Evolutionary conservation across 140 eudicot genomes (phyloP).

Genomic region (Artemisia princeps): DNA sequence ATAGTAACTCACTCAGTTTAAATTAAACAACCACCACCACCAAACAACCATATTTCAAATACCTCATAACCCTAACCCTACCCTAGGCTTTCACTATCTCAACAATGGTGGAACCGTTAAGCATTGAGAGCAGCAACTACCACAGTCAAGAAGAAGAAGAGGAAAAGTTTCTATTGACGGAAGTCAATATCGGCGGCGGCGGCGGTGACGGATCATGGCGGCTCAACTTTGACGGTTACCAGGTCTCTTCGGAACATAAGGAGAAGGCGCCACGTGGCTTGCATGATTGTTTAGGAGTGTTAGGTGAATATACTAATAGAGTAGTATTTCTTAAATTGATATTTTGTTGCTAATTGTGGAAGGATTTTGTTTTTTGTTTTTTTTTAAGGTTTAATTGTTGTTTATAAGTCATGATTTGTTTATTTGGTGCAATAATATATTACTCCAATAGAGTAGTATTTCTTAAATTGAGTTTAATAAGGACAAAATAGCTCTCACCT

Average conservation of each 20-base stretch:
- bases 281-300: conserved; percentile 71
- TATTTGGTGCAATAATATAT: conserved; percentile 9
- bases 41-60: neutral
- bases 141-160: conserved; percentile 41
- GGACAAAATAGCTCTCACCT: conserved; percentile 11
- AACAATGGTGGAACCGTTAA: conserved; percentile 42
- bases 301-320: conserved; percentile 27
- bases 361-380: neutral
- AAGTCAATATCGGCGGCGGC: conserved; percentile 16
- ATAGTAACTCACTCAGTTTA: too few relatives aligned
- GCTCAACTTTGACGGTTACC: conserved; percentile 58
- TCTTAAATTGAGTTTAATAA: neutral
- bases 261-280: conserved; percentile 65
- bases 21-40: neutral
- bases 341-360: neutral
- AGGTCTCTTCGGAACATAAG: conserved; percentile 44
- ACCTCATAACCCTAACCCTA: conserved; percentile 18
- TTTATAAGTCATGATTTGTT: neutral
- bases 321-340: neutral
- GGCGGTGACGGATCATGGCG: conserved; percentile 58
- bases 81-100: conserved; percentile 6
- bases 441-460: neutral
- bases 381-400: too few relatives aligned
- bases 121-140: conserved; percentile 20
- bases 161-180: conserved; percentile 36